Evolutionary conservation across 331 rosid species (phyloP), one percentile per base, ranked within the genome.

Genomic region (Quercus tomentella): DNA sequence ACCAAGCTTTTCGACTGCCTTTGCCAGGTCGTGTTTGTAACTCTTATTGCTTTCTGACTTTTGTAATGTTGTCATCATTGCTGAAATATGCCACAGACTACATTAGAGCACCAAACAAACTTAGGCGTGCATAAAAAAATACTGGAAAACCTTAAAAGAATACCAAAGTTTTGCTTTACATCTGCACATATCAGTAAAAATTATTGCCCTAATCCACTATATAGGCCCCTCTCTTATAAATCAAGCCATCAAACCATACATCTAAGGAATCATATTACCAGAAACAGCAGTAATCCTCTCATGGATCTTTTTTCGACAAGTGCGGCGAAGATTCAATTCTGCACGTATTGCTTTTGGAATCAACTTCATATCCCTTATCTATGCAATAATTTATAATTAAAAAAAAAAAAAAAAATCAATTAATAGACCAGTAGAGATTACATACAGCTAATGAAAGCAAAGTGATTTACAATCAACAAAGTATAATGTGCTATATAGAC

Each of bases 301-400:
- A 18, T 89, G 92, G 71, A 96, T 96, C 81, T 81, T 93, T 85
- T 79, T 93, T 70, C 99, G 89, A 72, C 94, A 93, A 6, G 88
- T 90, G 26, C 98, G 92, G 58, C 97, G 83, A 77, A 89, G 81
- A 66, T 52, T 81, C 76, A 93, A 70, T 26, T 72, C 76, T 81
- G 90, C 94, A 61, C 98, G 89, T 62, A 85, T 81, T 72, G 93
- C 79, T 82, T 87, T 79, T 2, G 98, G 97, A 61, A 93, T 56
- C 87, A 93, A 82, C 87, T 93, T 96, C 75, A 91, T 17, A 87
- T 96, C 98, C 79, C 99, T 90, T 0, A 97, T 88, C 99, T 96
- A 82, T 23, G 69, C 52, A 81, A 70, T 56, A 9, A 78, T 49
- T 14, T 14, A 49, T 8, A 8, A 41, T 41, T 8, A 49, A 1